Evolutionary conservation across 768 basidiomycete species (phyloP).

Genomic region (Mycena crocata): DNA sequence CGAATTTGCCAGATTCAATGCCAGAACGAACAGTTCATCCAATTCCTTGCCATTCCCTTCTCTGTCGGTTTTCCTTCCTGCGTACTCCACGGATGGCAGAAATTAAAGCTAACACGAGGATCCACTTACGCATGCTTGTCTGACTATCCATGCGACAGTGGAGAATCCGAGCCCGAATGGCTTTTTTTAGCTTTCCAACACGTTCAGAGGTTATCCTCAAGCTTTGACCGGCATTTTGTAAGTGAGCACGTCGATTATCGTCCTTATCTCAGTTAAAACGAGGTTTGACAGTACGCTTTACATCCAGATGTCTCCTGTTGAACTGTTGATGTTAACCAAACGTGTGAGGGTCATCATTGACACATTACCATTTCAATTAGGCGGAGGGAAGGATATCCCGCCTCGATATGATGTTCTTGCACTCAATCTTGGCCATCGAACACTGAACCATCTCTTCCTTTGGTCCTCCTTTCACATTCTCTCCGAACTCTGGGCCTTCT

Average conservation of each 20-base stretch:
- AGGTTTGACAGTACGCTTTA: neutral
- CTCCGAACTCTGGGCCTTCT: neutral
- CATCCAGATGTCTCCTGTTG: too few species aligned
- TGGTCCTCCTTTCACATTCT: too few species aligned
- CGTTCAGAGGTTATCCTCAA: neutral
- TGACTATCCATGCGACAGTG: neutral
- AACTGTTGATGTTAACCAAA: too few species aligned
- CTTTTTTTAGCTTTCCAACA: too few species aligned
- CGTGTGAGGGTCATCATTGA: too few species aligned
- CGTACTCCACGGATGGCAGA: slow-evolving; percentile 11
- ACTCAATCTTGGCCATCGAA: too few species aligned
- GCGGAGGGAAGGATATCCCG: too few species aligned
- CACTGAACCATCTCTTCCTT: too few species aligned
- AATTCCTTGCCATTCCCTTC: neutral
- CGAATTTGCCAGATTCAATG: neutral
- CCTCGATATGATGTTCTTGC: too few species aligned
- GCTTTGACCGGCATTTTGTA: neutral
- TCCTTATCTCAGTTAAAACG: neutral
- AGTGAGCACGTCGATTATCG: neutral
- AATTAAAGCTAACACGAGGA: neutral
- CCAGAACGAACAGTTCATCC: too few species aligned
- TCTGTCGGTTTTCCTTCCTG: neutral
- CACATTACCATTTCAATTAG: too few species aligned
- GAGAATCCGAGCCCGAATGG: neutral
- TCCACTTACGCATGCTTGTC: neutral